These are phyloP conservation scores for Colletotrichum godetiae DNA, from an alignment of 2,329 filamentous ascomycete species.

Conservation along the genomic window DNA sequence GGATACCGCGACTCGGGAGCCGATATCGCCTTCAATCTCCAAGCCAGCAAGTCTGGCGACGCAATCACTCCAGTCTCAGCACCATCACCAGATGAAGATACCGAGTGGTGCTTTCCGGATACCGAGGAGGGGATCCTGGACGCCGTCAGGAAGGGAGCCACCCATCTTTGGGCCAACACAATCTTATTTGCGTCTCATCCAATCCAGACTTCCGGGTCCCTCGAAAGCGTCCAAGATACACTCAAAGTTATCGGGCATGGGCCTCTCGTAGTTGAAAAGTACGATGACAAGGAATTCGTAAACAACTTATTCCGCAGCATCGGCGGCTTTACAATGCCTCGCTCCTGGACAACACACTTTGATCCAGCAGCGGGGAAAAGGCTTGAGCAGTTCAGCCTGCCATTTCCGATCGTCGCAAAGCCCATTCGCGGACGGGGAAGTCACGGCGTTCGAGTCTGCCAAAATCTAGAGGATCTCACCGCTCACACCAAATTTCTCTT, in stretches of 20 bases:
- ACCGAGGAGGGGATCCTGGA: conserved; percentile 53
- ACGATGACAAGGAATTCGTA: conserved; percentile 62
- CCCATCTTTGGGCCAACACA: conserved; percentile 62
- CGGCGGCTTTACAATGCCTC: conserved; percentile 52
- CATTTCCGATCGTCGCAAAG: conserved; percentile 57
- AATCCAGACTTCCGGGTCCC: conserved; percentile 51
- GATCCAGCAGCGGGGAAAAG: neutral
- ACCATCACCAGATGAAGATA: conserved; percentile 44
- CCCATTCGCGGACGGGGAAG: conserved; percentile 61
- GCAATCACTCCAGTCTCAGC: conserved; percentile 45
- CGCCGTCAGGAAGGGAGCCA: conserved; percentile 53
- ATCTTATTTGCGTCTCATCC: conserved; percentile 61
- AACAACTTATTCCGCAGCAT: conserved; percentile 53
- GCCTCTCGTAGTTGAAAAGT: conserved; percentile 57
- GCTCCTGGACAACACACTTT: conserved; percentile 46
- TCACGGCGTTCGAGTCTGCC: conserved; percentile 60
- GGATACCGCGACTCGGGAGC: conserved; percentile 61
- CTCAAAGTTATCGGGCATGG: conserved; percentile 58
- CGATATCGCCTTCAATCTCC: conserved; percentile 58
- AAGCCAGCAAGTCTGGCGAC: conserved; percentile 40
- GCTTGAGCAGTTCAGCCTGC: neutral
- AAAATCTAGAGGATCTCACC: conserved; percentile 41
- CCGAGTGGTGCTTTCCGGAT: conserved; percentile 56
- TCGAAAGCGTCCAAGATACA: conserved; percentile 43
- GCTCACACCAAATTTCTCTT: conserved; percentile 49